phyloP scores from a whole-genome alignment of 257 asterid species.

The Scutellaria galericulata region DNA sequence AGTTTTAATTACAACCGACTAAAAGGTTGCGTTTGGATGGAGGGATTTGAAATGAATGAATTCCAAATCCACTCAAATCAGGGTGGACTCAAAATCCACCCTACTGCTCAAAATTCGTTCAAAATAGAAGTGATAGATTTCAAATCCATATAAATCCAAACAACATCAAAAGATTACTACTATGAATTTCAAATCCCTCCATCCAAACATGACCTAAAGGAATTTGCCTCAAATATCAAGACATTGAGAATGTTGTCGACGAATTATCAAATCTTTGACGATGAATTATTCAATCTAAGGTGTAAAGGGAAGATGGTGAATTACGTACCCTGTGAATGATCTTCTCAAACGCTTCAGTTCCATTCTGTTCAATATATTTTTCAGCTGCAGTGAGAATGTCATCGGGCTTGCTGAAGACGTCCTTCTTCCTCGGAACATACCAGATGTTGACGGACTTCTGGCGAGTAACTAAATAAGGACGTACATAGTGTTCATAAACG shows the following conservation, averaged over 20 bases:
- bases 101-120: too few relatives aligned
- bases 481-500: conserved; percentile 79
- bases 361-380: conserved; percentile 70
- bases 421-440: conserved; percentile 78
- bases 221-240: too few relatives aligned
- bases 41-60: too few relatives aligned
- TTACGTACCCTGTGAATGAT: conserved; percentile 67
- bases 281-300: not conserved
- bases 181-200: too few relatives aligned
- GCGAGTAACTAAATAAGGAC: conserved; percentile 80
- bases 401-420: conserved; percentile 62
- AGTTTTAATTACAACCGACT: too few relatives aligned
- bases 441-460: conserved; percentile 69
- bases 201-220: too few relatives aligned
- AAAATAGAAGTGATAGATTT: too few relatives aligned
- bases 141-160: too few relatives aligned
- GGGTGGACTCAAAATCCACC: too few relatives aligned
- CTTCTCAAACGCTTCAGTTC: conserved; percentile 72
- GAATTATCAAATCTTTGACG: not conserved
- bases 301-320: not conserved
- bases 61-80: too few relatives aligned
- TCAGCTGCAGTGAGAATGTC: conserved; percentile 87
- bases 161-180: too few relatives aligned
- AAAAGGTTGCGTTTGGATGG: too few relatives aligned
- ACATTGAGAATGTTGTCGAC: not conserved